These are phyloP conservation scores for sorghum (Sorghum bicolor) DNA, from an alignment of 176 grass and related monocot species.

Conservation along the genomic window Sorghum_bicolor_NCBIv3 NC_012878.2:57321501-57322000, in stretches of 20 bases:
- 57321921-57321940: neutral
- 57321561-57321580: conserved; percentile 37
- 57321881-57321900: neutral
- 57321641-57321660: conserved; percentile 4
- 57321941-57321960: neutral
- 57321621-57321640: neutral
- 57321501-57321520: conserved; percentile 48
- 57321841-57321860: conserved; percentile 13
- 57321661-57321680: conserved; percentile 41
- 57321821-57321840: conserved; percentile 27
- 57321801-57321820: neutral
- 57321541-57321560: conserved; percentile 61
- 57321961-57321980: neutral
- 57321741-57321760: neutral
- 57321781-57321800: neutral
- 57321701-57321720: conserved; percentile 34
- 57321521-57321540: conserved; percentile 63
- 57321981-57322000: neutral
- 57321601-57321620: conserved; percentile 27
- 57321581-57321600: conserved; percentile 57
- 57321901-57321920: conserved; percentile 3
- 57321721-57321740: neutral
- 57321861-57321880: neutral
- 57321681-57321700: conserved; percentile 38
- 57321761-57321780: conserved; percentile 41